These are phyloP conservation scores for Bolboschoenus planiculmis DNA, from an alignment of 176 grass and related monocot species.

Conservation along the genomic window DNA sequence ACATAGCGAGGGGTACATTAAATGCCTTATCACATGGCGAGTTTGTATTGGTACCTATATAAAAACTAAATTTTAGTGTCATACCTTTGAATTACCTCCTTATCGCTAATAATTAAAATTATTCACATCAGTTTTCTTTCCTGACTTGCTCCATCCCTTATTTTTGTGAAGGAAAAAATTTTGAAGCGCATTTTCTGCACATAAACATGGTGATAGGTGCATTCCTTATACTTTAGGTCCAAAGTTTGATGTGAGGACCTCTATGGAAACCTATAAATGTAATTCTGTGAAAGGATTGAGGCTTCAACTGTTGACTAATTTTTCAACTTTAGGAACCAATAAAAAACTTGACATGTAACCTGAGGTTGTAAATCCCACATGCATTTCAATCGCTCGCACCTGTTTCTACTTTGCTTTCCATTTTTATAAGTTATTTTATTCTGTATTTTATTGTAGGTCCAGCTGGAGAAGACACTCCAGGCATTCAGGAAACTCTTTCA, in stretches of 20 bases:
- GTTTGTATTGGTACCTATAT: not conserved
- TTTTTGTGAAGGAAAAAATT: not conserved
- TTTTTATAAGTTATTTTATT: not conserved
- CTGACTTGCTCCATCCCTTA: not conserved
- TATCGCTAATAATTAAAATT: not conserved
- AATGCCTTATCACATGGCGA: not conserved
- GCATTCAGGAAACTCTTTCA: not conserved
- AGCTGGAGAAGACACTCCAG: not conserved
- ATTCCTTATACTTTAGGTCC: not conserved
- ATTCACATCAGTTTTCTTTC: not conserved
- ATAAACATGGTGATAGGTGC: not conserved
- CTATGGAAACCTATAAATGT: not conserved
- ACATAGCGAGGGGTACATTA: not conserved
- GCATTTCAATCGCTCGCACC: not conserved
- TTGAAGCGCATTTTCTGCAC: not conserved
- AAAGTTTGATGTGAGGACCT: not conserved
- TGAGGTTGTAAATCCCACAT: not conserved
- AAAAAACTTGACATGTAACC: not conserved
- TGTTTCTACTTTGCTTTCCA: not conserved
- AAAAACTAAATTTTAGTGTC: not conserved
- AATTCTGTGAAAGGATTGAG: not conserved
- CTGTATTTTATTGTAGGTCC: slow-evolving; percentile 1
- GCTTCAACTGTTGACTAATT: not conserved
- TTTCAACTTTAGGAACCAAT: not conserved
- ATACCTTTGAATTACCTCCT: not conserved